Base-by-base conservation (phyloP, 192 early-diverging fungal genomes). In the Spinellus fusiger region DNA sequence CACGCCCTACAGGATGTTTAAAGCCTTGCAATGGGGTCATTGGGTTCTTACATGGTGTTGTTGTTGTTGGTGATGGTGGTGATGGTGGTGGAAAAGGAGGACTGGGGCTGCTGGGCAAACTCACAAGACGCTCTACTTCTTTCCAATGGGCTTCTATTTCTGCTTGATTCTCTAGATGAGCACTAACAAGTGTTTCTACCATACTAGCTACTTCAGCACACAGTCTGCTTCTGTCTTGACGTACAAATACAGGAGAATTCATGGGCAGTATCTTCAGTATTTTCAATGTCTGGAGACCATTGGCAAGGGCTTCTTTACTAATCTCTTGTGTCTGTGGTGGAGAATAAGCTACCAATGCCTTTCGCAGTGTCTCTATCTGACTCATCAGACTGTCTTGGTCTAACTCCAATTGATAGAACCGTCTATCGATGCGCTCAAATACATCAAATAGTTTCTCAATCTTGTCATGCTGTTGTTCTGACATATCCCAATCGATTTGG, bases 391-490 rank as follows among this genome's bases (percentile, higher is more conserved):
- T 58, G 26, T 67, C 65, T n/a, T 61, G 65, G 2, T 59, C 52
- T 20, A 57, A 15, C 16, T 67, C 65, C 20, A 67, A 18, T 27
- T 67, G 65, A 34, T 50, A 54, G 32, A 67, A 67, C 3, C 65
- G 56, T 8, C 57, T 20, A 44, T 67, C 58, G 26, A 67, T 67
- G 0, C 58, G 33, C 26, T 67, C 65, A 46, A 67, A 61, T 1
- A 67, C 65, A 60, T 67, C 65, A 52, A 61, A 67, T 0, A 67
- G 44, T 22, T 67, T 67, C 25, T 59, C 58, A 16, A 67, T 58
- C 40, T 67, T 67, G 44, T 67, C 58, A 15, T 56, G 50, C 33
- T 67, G 57, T 28, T 59, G 23, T 22, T 67, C 65, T 31, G 53
- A 61, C 15, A 67, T 25, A 3, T 67, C 65, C 49, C 58, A 67